These are phyloP conservation scores for Arbutus unedo DNA, from an alignment of 148 eudicot genomes.

Conservation along the genomic window DNA sequence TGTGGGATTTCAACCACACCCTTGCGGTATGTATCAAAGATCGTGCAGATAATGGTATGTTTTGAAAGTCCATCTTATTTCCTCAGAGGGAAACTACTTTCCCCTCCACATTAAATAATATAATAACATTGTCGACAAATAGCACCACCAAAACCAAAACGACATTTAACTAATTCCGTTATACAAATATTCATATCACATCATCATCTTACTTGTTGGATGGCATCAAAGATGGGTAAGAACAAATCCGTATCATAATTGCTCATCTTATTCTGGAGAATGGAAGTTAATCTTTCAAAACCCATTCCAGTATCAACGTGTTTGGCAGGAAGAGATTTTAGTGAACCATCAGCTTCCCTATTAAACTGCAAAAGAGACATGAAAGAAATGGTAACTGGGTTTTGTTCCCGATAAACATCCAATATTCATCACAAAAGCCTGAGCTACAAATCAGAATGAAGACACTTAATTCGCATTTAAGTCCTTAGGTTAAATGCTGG, in stretches of 20 bases:
- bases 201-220: constrained; percentile 60
- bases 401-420: not conserved
- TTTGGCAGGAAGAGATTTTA: constrained; percentile 80
- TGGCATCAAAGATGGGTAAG: constrained; percentile 83
- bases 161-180: not conserved
- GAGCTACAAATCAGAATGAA: not conserved
- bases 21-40: not conserved
- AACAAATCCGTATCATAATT: constrained; percentile 97
- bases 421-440: constrained; percentile 1
- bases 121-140: not conserved
- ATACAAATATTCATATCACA: not conserved
- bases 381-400: not conserved
- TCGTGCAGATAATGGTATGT: not conserved
- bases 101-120: not conserved
- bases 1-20: too few relatives aligned
- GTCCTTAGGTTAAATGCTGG: not conserved
- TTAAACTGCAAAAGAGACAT: constrained; percentile 57
- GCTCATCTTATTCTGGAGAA: constrained; percentile 95
- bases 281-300: constrained; percentile 95
- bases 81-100: too few relatives aligned
- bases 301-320: constrained; percentile 99
- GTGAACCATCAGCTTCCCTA: constrained; percentile 80
- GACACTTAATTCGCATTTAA: not conserved
- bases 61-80: constrained; percentile 9
- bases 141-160: constrained; percentile 1